Percentiles rank a stretch among this genome's conserved stretches.
phyloP scores from a whole-genome alignment of 768 basidiomycete species.

The Mycena polygramma region DNA sequence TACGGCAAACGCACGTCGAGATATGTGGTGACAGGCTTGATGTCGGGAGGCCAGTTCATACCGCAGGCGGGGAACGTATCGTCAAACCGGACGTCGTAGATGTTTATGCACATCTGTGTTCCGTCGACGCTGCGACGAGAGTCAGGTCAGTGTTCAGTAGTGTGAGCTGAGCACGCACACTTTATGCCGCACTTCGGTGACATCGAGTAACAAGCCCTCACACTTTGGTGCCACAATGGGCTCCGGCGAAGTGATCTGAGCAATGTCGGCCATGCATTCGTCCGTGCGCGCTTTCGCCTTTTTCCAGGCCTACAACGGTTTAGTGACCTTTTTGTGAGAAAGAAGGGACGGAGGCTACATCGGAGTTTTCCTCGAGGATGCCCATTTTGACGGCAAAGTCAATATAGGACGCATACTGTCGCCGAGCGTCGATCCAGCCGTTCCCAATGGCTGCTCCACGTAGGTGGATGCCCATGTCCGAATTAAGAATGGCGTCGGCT shows the following conservation, averaged over 20 bases:
- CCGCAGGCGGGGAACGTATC: conserved; percentile 92
- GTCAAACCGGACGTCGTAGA: conserved; percentile 94
- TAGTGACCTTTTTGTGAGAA: conserved; percentile 16
- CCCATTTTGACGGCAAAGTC: conserved; percentile 88
- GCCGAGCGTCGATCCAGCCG: conserved; percentile 94
- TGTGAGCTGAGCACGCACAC: conserved; percentile 46
- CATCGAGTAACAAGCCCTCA: conserved; percentile 64
- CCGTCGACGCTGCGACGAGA: conserved; percentile 70
- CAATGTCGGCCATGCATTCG: conserved; percentile 65
- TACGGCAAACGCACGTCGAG: conserved; percentile 75
- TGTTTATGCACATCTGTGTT: conserved; percentile 85
- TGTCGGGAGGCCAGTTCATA: conserved; percentile 97
- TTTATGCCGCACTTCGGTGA: conserved; percentile 57
- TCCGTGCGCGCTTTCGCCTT: conserved; percentile 69
- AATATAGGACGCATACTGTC: conserved; percentile 91
- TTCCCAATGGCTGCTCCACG: conserved; percentile 94
- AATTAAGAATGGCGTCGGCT: conserved; percentile 85
- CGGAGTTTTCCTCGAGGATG: conserved; percentile 77
- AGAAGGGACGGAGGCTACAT: conserved; percentile 57
- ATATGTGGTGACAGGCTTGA: conserved; percentile 79
- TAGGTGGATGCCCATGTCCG: conserved; percentile 71
- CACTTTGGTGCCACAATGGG: conserved; percentile 72
- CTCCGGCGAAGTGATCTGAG: conserved; percentile 60
- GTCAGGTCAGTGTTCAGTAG: conserved; percentile 7
- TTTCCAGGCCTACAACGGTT: conserved; percentile 67